Base-by-base conservation (phyloP, 192 early-diverging fungal species). In the Podila epigama region DNA sequence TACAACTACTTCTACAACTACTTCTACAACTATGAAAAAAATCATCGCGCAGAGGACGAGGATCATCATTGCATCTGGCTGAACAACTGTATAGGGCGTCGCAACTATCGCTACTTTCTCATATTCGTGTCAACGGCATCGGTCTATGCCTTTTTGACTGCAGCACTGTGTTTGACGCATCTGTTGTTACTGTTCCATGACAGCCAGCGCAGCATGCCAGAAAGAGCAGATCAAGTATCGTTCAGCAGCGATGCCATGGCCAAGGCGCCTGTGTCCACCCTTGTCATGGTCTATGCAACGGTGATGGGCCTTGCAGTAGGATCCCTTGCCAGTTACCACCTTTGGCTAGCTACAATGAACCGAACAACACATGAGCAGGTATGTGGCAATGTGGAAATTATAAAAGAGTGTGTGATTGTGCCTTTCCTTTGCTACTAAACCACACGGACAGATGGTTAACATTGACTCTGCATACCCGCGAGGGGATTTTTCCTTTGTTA, bases 41-140 rank as follows among this genome's bases (percentile, higher is more conserved):
- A n/a, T n/a, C n/a, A n/a, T n/a, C n/a, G n/a, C n/a, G n/a, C n/a
- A 88, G 92, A 93, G 69, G 88, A 90, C 61, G 88, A 89, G 59
- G 92, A 95, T 80, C 93, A 95, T 63, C 94, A 98, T 75, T 98
- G 97, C 72, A 91, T 94, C 28, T 98, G 96, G 96, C 90, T 94
- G 9, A 94, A 92, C 68, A 96, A 94, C 79, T 97, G 96, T 78
- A 88, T 98, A 50, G 97, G 97, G 5, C 86, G 87, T 34, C 80
- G 91, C 58, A 93, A 93, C 79, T 93, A 93, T 75, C 86, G 89
- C 16, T 88, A 90, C 42, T 98, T 98, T 66, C 91, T 95, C 69
- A 86, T 86, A 15, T 95, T 96, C 60, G 80, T 95, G 8, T 42
- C 85, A 32, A 71, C 85, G 0, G 79, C 84, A n/a, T 87, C 88